phyloP scores from a whole-genome alignment of 108 stramenopile species.

The Epithemia pelagica region DNA sequence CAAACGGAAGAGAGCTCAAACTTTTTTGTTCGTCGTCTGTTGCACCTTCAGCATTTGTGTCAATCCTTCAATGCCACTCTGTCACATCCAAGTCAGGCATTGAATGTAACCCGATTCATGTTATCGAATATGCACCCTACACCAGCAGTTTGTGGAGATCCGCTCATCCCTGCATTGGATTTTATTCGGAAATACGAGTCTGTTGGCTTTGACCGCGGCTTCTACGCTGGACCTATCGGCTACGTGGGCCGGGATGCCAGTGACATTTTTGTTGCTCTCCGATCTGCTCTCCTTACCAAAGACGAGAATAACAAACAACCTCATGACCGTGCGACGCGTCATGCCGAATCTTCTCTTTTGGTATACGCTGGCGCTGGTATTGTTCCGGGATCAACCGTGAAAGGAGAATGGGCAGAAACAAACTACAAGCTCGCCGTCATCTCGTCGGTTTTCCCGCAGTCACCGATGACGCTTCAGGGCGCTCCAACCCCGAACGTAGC shows the following conservation, averaged over 20 bases:
- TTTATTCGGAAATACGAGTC: conserved; percentile 64
- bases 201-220: conserved; percentile 63
- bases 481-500: conserved; percentile 71
- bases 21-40: conserved; percentile 69
- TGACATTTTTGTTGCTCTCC: conserved; percentile 73
- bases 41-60: conserved; percentile 79
- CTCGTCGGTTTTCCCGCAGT: conserved; percentile 70
- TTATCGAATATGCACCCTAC: conserved; percentile 71
- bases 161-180: conserved; percentile 34
- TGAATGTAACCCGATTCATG: conserved; percentile 38
- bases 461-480: conserved; percentile 63
- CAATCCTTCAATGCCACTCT: conserved; percentile 56
- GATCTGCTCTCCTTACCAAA: conserved; percentile 40
- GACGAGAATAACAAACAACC: conserved; percentile 19
- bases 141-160: conserved; percentile 75
- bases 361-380: conserved; percentile 79
- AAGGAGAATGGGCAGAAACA: conserved; percentile 82
- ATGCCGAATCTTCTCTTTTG: conserved; percentile 22
- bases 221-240: conserved; percentile 82
- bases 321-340: background rate
- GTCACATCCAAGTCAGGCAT: conserved; percentile 23
- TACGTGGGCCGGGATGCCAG: conserved; percentile 55
- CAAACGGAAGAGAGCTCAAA: conserved; percentile 4
- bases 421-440: conserved; percentile 68
- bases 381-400: conserved; percentile 74